Percentiles rank a stretch among this genome's conserved stretches.
phyloP scores from a whole-genome alignment of 495 filamentous ascomycete species.

The Daldinia concentrica region DNA sequence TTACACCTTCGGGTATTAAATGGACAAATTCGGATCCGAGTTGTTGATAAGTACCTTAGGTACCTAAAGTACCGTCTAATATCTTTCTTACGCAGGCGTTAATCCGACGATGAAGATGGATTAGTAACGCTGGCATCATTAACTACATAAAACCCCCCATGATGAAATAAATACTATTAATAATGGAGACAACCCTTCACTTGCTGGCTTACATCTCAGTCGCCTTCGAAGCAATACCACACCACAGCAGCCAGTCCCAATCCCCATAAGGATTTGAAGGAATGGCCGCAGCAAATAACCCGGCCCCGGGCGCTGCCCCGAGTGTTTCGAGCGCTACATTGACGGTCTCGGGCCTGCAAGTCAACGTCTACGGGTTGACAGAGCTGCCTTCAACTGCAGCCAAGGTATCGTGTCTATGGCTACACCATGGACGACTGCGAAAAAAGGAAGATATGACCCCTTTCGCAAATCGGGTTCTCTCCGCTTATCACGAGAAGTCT shows the following conservation, averaged over 20 bases:
- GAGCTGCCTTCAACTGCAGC: constrained; percentile 66
- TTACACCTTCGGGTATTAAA: neutral
- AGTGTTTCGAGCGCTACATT: constrained; percentile 68
- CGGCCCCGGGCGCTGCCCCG: constrained; percentile 43
- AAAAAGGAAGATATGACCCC: constrained; percentile 74
- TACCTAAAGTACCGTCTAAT: no score
- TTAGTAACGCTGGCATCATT: neutral
- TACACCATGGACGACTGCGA: constrained; percentile 80
- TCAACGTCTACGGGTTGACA: constrained; percentile 79
- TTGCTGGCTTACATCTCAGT: neutral
- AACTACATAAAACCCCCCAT: neutral
- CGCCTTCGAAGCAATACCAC: no score
- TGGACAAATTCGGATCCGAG: neutral
- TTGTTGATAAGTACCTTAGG: no score
- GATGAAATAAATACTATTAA: neutral
- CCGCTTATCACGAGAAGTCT: constrained; percentile 44
- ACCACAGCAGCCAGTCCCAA: no score
- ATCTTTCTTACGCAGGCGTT: no score
- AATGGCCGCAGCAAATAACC: constrained; percentile 46
- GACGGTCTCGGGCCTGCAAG: constrained; percentile 78
- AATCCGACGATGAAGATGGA: neutral
- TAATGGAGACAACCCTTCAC: neutral
- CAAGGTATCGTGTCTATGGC: constrained; percentile 78
- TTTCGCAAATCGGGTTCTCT: constrained; percentile 51
- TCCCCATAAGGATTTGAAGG: no score